Percentiles rank a stretch among this genome's conserved stretches.
Conservation (phyloP, 495 filamentous ascomycete genomes). For the Emericellopsis terricola region DNA sequence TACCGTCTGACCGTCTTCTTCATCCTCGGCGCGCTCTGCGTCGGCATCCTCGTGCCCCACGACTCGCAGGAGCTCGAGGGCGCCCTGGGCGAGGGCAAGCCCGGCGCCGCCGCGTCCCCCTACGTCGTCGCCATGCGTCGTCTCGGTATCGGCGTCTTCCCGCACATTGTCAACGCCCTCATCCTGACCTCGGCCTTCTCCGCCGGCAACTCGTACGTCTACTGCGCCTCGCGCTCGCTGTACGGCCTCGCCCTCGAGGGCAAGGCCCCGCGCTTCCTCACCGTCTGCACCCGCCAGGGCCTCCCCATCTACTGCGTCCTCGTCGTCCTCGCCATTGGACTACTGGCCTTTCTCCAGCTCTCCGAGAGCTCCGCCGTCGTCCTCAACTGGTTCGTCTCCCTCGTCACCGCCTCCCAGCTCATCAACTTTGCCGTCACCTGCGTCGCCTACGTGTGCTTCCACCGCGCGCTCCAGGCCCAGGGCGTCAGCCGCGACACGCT, state of each 20-base stretch:
- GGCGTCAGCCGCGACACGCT: conserved; percentile 42
- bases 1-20: conserved; percentile 62
- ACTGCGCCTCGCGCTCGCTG: conserved; percentile 58
- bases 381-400: conserved; percentile 55
- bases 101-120: conserved; percentile 54
- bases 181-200: conserved; percentile 61
- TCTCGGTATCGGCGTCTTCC: conserved; percentile 45
- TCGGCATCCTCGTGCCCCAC: conserved; percentile 49
- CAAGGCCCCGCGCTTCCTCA: conserved; percentile 46
- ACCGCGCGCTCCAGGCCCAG: conserved; percentile 48
- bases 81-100: conserved; percentile 29
- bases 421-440: conserved; percentile 60
- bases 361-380: conserved; percentile 48
- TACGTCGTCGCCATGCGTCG: conserved; percentile 83
- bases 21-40: conserved; percentile 49
- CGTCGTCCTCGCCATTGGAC: conserved; percentile 40
- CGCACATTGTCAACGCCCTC: conserved; percentile 66
- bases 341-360: conserved; percentile 58
- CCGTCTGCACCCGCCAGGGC: conserved; percentile 38
- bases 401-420: conserved; percentile 54
- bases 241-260: conserved; percentile 56
- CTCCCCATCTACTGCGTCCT: conserved; percentile 45
- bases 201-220: conserved; percentile 73
- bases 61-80: conserved; percentile 31
- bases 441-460: conserved; percentile 57